Evolutionary conservation across 306 rosid species (phyloP).

Genomic region (Casuarina glauca): DNA sequence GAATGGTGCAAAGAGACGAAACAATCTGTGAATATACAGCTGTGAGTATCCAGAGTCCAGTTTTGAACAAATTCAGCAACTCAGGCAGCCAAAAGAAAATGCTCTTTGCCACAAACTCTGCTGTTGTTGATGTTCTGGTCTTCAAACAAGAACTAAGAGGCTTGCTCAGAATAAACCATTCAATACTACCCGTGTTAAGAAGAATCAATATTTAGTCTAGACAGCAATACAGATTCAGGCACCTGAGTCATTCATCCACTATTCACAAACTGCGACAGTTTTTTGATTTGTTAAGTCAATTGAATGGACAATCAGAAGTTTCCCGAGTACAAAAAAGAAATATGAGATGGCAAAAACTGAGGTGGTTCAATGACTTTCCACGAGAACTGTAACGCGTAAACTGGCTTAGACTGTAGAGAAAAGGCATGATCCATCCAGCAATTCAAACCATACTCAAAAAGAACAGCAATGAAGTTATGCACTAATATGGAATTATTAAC

Average conservation of each 20-base stretch:
- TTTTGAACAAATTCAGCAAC: conserved; percentile 20
- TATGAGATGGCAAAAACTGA: conserved; percentile 9
- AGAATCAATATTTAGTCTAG: conserved; percentile 5
- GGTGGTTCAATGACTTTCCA: conserved; percentile 10
- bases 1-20: background rate
- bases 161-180: background rate
- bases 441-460: background rate
- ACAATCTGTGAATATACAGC: conserved; percentile 27
- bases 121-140: background rate
- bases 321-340: background rate
- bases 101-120: background rate
- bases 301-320: background rate
- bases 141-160: too few species aligned
- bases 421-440: background rate
- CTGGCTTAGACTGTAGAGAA: background rate
- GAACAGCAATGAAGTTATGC: background rate
- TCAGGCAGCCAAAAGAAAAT: background rate
- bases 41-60: conserved; percentile 26
- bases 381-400: conserved; percentile 8
- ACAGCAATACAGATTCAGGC: conserved; percentile 4
- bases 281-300: background rate
- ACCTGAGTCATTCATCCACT: conserved; percentile 9
- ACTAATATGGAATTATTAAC: background rate
- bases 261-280: background rate
- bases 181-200: conserved; percentile 1